A percentile compares a stretch with the other conserved stretches of the same genome.
Conservation (phyloP, 2,329 filamentous ascomycete species). For the Drechslerella coelobrocha region DNA sequence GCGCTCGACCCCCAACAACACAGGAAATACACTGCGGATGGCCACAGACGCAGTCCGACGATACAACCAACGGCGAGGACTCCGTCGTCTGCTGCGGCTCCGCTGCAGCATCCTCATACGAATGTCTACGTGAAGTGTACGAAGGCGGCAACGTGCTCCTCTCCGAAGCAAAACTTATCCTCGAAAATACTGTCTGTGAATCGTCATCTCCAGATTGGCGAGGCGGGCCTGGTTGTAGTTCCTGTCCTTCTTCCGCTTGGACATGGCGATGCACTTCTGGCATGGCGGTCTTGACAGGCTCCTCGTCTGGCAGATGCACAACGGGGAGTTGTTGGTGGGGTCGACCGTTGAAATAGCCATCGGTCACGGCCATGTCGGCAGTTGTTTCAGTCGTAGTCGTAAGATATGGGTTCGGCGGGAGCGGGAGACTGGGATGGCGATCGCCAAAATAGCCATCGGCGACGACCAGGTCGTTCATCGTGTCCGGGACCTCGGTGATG, state of each 20-base stretch:
- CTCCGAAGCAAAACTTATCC: conserved; percentile 46
- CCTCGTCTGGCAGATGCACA: conserved; percentile 37
- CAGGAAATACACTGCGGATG: conserved; percentile 47
- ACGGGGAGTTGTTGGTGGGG: conserved; percentile 43
- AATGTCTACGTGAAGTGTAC: conserved; percentile 44
- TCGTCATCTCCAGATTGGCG: conserved; percentile 32
- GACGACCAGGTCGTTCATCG: conserved; percentile 27
- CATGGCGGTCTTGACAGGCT: conserved; percentile 47
- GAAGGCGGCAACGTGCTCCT: conserved; percentile 48
- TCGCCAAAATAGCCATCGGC: conserved; percentile 41
- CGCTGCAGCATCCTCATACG: conserved; percentile 34
- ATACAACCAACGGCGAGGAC: conserved; percentile 28
- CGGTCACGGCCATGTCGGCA: conserved; percentile 41
- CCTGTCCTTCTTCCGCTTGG: neutral
- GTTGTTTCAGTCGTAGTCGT: conserved; percentile 45
- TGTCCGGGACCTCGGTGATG: conserved; percentile 23
- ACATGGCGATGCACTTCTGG: conserved; percentile 18
- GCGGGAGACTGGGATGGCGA: conserved; percentile 20
- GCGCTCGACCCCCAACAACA: conserved; percentile 32
- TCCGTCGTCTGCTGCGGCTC: conserved; percentile 3
- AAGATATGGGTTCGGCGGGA: conserved; percentile 34
- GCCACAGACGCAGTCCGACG: conserved; percentile 29
- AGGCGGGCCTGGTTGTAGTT: neutral
- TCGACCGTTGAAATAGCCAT: conserved; percentile 50
- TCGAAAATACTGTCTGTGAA: conserved; percentile 40